These are phyloP conservation scores for Perilla frutescens DNA, from an alignment of 257 asterid genomes.

Conservation along the genomic window DNA sequence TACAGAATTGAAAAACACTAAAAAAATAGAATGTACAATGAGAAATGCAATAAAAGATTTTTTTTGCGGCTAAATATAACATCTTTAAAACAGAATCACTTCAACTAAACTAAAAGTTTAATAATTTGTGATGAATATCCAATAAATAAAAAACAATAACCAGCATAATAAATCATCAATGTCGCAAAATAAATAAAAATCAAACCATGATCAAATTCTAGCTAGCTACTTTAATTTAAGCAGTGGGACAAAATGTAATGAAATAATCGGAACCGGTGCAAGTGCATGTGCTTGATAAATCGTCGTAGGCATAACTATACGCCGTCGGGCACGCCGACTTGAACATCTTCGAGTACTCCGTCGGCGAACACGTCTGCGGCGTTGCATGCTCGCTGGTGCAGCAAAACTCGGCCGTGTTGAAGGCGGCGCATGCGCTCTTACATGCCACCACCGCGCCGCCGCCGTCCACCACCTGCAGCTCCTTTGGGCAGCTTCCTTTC, in stretches of 20 bases:
- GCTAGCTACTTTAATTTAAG: neutral
- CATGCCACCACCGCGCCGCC: slow-evolving; percentile 61
- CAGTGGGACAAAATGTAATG: slow-evolving; percentile 80
- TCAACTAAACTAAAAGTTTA: no score
- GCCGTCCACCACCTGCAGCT: slow-evolving; percentile 41
- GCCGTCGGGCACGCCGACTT: slow-evolving; percentile 89
- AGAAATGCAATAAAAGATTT: no score
- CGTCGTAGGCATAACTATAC: slow-evolving; percentile 95
- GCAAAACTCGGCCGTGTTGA: slow-evolving; percentile 68
- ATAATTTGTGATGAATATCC: no score
- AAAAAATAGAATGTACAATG: no score
- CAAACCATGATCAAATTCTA: no score
- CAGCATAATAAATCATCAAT: no score
- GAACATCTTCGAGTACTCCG: slow-evolving; percentile 65
- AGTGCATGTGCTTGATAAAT: slow-evolving; percentile 74
- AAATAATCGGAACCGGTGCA: slow-evolving; percentile 70
- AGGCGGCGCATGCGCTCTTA: slow-evolving; percentile 81
- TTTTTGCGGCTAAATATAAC: no score
- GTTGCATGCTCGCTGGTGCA: slow-evolving; percentile 79
- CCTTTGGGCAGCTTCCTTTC: slow-evolving; percentile 54
- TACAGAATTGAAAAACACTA: no score
- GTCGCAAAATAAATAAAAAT: neutral
- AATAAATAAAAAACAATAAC: no score
- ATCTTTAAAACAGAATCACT: no score
- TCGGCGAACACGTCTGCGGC: slow-evolving; percentile 75